These are phyloP conservation scores for Yamadazyma dendronema DNA, from an alignment of 1,139 yeast species.

Conservation along the genomic window DNA sequence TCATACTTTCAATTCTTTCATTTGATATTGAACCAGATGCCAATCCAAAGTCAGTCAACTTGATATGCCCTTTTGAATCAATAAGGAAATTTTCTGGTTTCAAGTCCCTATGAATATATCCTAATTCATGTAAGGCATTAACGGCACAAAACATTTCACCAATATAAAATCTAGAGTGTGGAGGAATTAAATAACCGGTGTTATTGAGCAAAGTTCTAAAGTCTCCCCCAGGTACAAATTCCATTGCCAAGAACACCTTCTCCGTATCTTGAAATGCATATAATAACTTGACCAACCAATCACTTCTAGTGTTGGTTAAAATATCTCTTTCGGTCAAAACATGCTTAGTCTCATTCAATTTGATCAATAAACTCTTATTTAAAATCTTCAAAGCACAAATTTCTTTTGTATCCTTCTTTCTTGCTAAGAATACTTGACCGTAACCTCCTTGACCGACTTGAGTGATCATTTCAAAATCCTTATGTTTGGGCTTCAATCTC, in stretches of 20 bases:
- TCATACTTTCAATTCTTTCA: constrained; percentile 92
- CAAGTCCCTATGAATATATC: constrained; percentile 94
- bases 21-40: constrained; percentile 96
- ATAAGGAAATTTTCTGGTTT: constrained; percentile 97
- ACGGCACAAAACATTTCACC: constrained; percentile 96
- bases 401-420: constrained; percentile 91
- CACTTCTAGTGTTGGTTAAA: constrained; percentile 88
- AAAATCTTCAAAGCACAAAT: constrained; percentile 93
- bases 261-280: constrained; percentile 95
- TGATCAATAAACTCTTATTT: constrained; percentile 81
- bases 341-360: constrained; percentile 93
- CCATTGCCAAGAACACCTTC: constrained; percentile 95
- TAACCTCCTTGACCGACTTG: constrained; percentile 99
- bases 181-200: constrained; percentile 88
- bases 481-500: constrained; percentile 87
- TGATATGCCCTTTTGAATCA: constrained; percentile 93
- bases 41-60: constrained; percentile 94
- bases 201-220: constrained; percentile 91
- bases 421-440: constrained; percentile 94
- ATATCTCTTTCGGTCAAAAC: constrained; percentile 96
- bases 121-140: constrained; percentile 88
- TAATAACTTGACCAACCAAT: constrained; percentile 90
- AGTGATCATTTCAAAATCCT: constrained; percentile 93
- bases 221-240: constrained; percentile 98
- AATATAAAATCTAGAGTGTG: constrained; percentile 92